These are phyloP conservation scores for Carex littledalei DNA, from an alignment of 176 grass and related monocot species.

Conservation along the genomic window DNA sequence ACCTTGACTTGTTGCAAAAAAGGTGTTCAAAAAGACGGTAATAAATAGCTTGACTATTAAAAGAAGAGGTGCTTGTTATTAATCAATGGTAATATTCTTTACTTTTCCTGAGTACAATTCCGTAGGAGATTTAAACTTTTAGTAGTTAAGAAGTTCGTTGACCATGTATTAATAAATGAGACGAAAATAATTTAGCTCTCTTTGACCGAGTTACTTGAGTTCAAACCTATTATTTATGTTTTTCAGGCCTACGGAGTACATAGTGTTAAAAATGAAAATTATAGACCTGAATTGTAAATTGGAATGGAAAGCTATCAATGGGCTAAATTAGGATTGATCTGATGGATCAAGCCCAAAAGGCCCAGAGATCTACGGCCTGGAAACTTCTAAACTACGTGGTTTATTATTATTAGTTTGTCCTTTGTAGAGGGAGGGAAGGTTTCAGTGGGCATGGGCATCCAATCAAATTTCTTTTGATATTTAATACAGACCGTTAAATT, in stretches of 20 bases:
- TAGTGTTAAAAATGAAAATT: no score
- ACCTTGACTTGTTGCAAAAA: slow-evolving; percentile 9
- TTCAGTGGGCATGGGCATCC: no score
- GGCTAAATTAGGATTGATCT: no score
- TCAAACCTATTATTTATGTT: neutral
- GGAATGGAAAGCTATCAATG: neutral
- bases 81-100: neutral
- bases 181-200: neutral
- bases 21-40: neutral
- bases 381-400: no score
- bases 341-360: no score
- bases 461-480: no score
- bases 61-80: neutral
- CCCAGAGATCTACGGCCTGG: no score
- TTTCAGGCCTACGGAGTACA: neutral
- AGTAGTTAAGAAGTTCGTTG: neutral
- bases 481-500: no score
- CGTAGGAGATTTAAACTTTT: neutral
- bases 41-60: neutral
- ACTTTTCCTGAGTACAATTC: neutral
- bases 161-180: neutral
- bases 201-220: neutral
- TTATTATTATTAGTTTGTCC: no score
- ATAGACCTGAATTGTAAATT: neutral
- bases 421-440: no score